Percentiles rank a stretch among this genome's conserved stretches.
Conservation (phyloP, 2,329 filamentous ascomycete species). For the Coniochaeta sp. region DNA sequence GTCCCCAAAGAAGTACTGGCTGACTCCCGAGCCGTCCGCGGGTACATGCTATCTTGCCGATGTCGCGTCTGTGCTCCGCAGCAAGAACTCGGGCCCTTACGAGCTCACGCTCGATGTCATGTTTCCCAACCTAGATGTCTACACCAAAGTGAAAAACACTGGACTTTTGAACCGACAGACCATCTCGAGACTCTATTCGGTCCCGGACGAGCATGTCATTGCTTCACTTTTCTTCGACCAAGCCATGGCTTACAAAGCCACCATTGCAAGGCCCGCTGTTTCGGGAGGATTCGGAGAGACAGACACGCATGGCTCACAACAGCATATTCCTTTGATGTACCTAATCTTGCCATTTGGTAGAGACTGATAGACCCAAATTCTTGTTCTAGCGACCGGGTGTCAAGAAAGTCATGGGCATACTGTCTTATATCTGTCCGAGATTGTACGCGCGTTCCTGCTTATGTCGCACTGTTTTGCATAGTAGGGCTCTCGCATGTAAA, state of each 20-base stretch:
- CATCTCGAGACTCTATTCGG: slow-evolving; percentile 21
- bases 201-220: background rate
- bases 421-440: too few relatives aligned
- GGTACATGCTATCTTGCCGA: slow-evolving; percentile 17
- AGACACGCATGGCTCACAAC: background rate
- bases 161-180: slow-evolving; percentile 25
- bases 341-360: background rate
- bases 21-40: slow-evolving; percentile 1
- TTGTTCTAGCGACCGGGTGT: too few relatives aligned
- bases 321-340: slow-evolving; percentile 2
- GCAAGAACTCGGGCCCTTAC: slow-evolving; percentile 43
- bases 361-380: too few relatives aligned
- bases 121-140: slow-evolving; percentile 28
- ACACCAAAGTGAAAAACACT: slow-evolving; percentile 14
- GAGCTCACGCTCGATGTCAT: slow-evolving; percentile 46
- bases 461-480: too few relatives aligned
- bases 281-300: background rate
- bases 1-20: background rate
- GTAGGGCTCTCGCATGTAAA: too few relatives aligned
- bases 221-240: slow-evolving; percentile 1
- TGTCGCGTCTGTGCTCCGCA: slow-evolving; percentile 33
- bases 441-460: too few relatives aligned
- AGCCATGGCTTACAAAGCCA: slow-evolving; percentile 1
- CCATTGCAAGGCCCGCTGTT: background rate
- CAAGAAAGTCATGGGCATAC: too few relatives aligned